Base-by-base conservation (phyloP, 768 basidiomycete genomes). In the Termitomyces sp. region DNA sequence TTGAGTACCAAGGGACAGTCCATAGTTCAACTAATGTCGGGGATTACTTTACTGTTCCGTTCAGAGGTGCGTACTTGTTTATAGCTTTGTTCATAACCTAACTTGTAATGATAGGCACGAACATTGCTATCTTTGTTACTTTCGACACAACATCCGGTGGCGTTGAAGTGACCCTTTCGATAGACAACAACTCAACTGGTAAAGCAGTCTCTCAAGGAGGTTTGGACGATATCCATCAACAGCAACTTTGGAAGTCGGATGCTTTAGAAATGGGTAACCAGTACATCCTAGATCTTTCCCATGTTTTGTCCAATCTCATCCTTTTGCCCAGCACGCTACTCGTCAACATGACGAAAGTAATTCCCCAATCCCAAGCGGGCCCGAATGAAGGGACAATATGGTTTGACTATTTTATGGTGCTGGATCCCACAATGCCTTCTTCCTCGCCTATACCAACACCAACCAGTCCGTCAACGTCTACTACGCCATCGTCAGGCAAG, bases 391-490 rank as follows among this genome's bases (percentile, higher is more conserved):
- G 75, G 0, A 76, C 76, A 0, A 65, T 77, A 22, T 76, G 76
- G 76, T 75, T 76, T 57, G 76, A 77, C 48, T 76, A 73, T 58
- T 77, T 77, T 55, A 55, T 65, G 13, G 69, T 71, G 2, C 64
- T 58, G 7, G 66, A 70, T 53, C 65, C 69, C 6, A 66, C 65
- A 30, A 64, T 65, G 36, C 38, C 63, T 22, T 55, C 62, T 20
- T 57, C 64, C 9, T 22, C 54, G 30, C 33, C 58, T 18, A 24
- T 49, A 20, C 53, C 65, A 5, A n/a, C 55, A 14, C 13, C n/a
- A 20, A 3, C 3, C n/a, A 3, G n/a, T 22, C n/a, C 53, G 20
- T 56, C 65, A 12, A 47, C 45, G 20, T 54, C 54, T 8, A 53
- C 52, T 18, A 40, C 38, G 33, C 14, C 1, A 47, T 30, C 12